Conservation (phyloP, 148 eudicot genomes). For the Cornus controversa region DNA sequence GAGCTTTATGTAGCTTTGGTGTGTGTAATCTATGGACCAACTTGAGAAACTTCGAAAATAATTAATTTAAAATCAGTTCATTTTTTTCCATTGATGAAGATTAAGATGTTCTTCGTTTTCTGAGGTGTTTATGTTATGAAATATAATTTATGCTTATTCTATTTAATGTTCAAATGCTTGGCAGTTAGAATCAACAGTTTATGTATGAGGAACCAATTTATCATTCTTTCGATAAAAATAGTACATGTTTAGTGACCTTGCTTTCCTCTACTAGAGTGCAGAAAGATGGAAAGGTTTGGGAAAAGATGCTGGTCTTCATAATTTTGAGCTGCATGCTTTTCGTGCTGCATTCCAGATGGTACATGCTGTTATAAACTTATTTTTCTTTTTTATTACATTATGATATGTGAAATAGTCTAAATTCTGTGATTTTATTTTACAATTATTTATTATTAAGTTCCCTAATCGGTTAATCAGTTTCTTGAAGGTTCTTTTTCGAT, state of each 20-base stretch:
- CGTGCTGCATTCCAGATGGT: conserved; percentile 98
- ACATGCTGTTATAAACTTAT: conserved; percentile 10
- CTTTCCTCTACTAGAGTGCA: conserved; percentile 60
- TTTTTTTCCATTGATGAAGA: neutral
- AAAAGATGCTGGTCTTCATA: conserved; percentile 69
- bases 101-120: too few relatives aligned
- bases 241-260: neutral
- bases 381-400: neutral
- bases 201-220: neutral
- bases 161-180: neutral
- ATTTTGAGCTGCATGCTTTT: conserved; percentile 88
- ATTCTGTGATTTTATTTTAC: neutral
- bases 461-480: conserved; percentile 20
- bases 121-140: neutral
- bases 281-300: conserved; percentile 75
- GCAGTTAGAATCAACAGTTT: neutral
- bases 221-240: neutral
- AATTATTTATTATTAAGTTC: neutral
- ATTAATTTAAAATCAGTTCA: too few relatives aligned
- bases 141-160: too few relatives aligned
- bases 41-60: neutral
- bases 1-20: neutral
- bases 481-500: conserved; percentile 64
- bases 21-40: neutral
- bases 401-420: neutral